phyloP scores from a whole-genome alignment of 305 asterid species.

The Solanum hybrid region DNA sequence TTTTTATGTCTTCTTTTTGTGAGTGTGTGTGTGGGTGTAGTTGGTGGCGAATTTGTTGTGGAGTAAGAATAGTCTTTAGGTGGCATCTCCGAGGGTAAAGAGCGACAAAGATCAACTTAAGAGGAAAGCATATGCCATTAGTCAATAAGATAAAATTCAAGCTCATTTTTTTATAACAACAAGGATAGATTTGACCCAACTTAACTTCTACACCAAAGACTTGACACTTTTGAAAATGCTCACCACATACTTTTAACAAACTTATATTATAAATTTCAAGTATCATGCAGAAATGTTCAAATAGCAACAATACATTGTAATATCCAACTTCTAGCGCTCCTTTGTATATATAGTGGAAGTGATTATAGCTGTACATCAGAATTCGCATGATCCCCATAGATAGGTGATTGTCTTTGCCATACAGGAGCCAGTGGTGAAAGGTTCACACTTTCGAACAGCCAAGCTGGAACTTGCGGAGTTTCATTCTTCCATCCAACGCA shows the following conservation, averaged over 20 bases:
- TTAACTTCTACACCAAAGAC: neutral
- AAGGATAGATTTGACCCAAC: neutral
- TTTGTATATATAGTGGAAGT: neutral
- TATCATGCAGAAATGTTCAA: neutral
- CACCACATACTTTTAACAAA: neutral
- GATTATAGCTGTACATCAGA: neutral
- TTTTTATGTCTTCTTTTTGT: neutral
- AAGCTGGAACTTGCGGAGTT: conserved; percentile 39
- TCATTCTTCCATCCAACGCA: conserved; percentile 73
- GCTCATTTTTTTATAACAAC: neutral
- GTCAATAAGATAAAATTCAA: neutral
- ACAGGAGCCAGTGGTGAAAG: neutral
- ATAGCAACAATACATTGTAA: neutral
- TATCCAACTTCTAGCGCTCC: neutral
- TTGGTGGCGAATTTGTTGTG: neutral
- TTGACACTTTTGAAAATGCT: neutral
- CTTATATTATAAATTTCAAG: neutral
- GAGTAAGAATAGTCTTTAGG: neutral
- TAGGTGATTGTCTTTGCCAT: neutral
- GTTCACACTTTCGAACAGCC: conserved; percentile 33
- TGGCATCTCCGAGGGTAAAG: neutral
- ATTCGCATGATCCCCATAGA: neutral
- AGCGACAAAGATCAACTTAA: neutral
- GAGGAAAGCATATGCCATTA: neutral
- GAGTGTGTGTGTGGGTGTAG: neutral